phyloP scores from a whole-genome alignment of 306 rosid genomes.

The Citrullus amarus region DNA sequence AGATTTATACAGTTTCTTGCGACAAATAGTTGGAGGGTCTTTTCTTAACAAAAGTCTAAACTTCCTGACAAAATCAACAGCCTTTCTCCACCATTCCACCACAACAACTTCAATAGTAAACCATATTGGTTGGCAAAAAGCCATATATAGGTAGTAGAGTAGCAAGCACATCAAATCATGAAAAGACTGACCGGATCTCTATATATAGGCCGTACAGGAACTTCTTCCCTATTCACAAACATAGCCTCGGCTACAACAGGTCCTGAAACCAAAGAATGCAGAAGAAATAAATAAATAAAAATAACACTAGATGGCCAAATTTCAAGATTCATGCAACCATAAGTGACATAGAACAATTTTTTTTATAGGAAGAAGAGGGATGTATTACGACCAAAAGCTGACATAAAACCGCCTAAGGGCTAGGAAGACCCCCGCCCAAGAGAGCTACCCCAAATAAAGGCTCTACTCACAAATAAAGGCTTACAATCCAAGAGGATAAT shows the following conservation, averaged over 20 bases:
- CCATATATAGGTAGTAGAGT: background rate
- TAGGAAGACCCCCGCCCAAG: too few relatives aligned
- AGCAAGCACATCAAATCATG: background rate
- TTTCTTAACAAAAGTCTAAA: background rate
- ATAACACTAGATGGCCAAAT: background rate
- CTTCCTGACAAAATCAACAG: background rate
- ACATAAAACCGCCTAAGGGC: too few relatives aligned
- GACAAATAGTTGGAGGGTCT: background rate
- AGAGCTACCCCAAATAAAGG: too few relatives aligned
- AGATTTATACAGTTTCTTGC: background rate
- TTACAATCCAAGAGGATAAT: too few relatives aligned
- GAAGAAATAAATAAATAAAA: background rate
- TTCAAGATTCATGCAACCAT: background rate
- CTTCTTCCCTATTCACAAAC: slow-evolving; percentile 92
- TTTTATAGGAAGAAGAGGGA: too few relatives aligned
- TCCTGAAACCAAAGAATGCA: slow-evolving; percentile 40
- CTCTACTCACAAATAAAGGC: too few relatives aligned
- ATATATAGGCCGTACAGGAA: slow-evolving; percentile 80
- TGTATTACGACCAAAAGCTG: too few relatives aligned
- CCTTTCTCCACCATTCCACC: background rate
- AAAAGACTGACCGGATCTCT: slow-evolving; percentile 77
- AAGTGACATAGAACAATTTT: background rate
- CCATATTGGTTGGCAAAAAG: background rate
- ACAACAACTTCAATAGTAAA: background rate
- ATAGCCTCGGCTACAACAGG: slow-evolving; percentile 94